A percentile compares a stretch with the other conserved stretches of the same genome.
Evolutionary conservation across 164 flowering plant genomes (phyloP).

Genomic region (Vitis cinerea): DNA sequence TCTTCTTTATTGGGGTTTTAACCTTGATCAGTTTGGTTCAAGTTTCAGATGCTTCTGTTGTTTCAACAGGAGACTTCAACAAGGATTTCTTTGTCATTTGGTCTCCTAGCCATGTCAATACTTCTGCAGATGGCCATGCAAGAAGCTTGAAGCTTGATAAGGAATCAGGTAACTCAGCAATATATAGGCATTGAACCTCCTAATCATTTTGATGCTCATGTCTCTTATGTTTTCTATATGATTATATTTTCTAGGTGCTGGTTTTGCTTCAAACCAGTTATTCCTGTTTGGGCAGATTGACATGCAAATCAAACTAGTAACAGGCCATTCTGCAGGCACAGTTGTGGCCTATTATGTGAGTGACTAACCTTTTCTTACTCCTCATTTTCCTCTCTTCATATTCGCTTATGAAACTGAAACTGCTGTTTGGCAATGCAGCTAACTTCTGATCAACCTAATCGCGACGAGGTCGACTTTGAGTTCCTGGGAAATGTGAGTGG

Average conservation of each 20-base stretch:
- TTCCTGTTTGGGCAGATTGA: constrained; percentile 81
- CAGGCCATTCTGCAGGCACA: constrained; percentile 82
- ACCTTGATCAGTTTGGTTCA: constrained; percentile 12
- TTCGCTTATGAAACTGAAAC: too few species aligned
- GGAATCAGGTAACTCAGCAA: constrained; percentile 53
- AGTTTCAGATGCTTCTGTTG: constrained; percentile 49
- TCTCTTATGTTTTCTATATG: neutral
- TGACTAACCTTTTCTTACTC: neutral
- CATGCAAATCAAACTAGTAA: constrained; percentile 82
- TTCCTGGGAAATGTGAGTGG: constrained; percentile 84
- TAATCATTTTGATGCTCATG: neutral
- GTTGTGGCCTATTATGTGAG: constrained; percentile 84
- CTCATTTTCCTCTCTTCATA: neutral
- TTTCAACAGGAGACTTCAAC: constrained; percentile 81
- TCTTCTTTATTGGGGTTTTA: constrained; percentile 27
- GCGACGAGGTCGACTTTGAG: constrained; percentile 84
- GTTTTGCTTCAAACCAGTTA: constrained; percentile 71
- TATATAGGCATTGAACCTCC: neutral
- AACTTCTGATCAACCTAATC: constrained; percentile 65
- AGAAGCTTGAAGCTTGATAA: constrained; percentile 71
- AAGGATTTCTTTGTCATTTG: constrained; percentile 77
- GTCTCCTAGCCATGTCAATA: constrained; percentile 80
- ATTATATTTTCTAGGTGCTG: constrained; percentile 52
- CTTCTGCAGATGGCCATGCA: constrained; percentile 68
- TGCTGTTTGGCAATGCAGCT: constrained; percentile 45